These are phyloP conservation scores for Lachancea nothofagi DNA, from an alignment of 805 yeast species.

Conservation along the genomic window DNA sequence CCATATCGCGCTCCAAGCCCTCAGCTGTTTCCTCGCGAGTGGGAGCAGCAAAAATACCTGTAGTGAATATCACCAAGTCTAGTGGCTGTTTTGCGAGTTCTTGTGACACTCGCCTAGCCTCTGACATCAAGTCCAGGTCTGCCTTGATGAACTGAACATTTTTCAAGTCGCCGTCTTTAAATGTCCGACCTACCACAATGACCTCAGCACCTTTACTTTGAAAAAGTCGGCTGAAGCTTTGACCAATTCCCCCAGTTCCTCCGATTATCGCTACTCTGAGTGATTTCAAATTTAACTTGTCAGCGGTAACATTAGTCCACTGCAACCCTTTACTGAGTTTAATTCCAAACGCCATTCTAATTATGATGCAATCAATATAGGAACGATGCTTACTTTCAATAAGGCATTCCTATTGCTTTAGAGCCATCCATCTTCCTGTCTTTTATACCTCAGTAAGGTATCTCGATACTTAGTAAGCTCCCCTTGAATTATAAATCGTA, in stretches of 20 bases:
- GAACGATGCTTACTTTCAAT: no score
- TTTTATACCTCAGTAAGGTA: no score
- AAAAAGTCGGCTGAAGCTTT: slow-evolving; percentile 27
- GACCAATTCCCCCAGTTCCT: slow-evolving; percentile 39
- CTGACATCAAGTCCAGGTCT: slow-evolving; percentile 32
- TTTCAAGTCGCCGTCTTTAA: slow-evolving; percentile 25
- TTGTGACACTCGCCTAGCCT: slow-evolving; percentile 22
- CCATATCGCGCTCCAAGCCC: slow-evolving; percentile 37
- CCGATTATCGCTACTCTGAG: slow-evolving; percentile 32
- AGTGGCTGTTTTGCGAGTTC: slow-evolving; percentile 18
- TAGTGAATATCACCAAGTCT: slow-evolving; percentile 34
- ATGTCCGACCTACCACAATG: slow-evolving; percentile 35
- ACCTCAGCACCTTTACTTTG: slow-evolving; percentile 30
- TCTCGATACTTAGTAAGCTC: no score
- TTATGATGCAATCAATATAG: no score
- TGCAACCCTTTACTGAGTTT: not conserved
- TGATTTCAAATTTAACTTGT: slow-evolving; percentile 5
- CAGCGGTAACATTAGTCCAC: not conserved
- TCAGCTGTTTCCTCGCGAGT: slow-evolving; percentile 32
- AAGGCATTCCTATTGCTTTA: no score
- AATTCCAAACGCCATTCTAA: not conserved
- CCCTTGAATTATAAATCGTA: no score
- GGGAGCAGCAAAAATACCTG: slow-evolving; percentile 35
- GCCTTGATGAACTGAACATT: slow-evolving; percentile 32
- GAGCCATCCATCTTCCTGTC: no score